Evolutionary conservation across 805 yeast genomes (phyloP).

Genomic region (Maudiozyma bulderi): DNA sequence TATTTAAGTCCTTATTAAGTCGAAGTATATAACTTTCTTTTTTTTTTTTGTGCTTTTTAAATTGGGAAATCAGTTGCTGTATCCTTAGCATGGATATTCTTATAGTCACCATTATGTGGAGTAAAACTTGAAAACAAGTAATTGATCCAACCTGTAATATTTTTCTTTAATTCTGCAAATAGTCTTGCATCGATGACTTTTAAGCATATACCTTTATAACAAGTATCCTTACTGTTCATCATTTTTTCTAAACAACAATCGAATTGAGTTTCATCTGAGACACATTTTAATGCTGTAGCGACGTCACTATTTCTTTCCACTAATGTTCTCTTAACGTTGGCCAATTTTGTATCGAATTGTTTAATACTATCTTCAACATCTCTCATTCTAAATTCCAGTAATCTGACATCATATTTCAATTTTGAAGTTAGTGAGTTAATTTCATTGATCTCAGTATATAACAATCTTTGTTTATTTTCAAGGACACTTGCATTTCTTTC

Average conservation of each 20-base stretch:
- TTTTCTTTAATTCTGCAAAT: slow-evolving; percentile 9
- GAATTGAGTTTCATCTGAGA: slow-evolving; percentile 12
- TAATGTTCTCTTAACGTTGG: slow-evolving; percentile 14
- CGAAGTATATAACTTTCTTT: background rate
- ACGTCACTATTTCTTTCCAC: slow-evolving; percentile 4
- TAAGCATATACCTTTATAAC: slow-evolving; percentile 15
- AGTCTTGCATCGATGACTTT: slow-evolving; percentile 8
- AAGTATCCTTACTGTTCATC: slow-evolving; percentile 9
- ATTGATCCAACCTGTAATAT: slow-evolving; percentile 13
- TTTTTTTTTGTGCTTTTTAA: background rate
- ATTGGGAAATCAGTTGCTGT: background rate
- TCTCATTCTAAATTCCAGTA: slow-evolving; percentile 48
- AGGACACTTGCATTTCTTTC: slow-evolving; percentile 14
- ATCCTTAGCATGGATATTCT: background rate
- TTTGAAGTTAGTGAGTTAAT: slow-evolving; percentile 42
- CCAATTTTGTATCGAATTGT: slow-evolving; percentile 31
- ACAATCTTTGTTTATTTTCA: slow-evolving; percentile 24
- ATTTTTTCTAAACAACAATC: slow-evolving; percentile 12
- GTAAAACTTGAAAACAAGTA: slow-evolving; percentile 10
- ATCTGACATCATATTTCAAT: slow-evolving; percentile 55
- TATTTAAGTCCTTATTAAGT: background rate
- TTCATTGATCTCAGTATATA: slow-evolving; percentile 11
- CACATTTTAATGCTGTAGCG: slow-evolving; percentile 2
- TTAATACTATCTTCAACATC: slow-evolving; percentile 59
- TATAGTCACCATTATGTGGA: background rate